phyloP scores from a whole-genome alignment of 2,329 filamentous ascomycete species.

The Beauveria pseudobassiana region DNA sequence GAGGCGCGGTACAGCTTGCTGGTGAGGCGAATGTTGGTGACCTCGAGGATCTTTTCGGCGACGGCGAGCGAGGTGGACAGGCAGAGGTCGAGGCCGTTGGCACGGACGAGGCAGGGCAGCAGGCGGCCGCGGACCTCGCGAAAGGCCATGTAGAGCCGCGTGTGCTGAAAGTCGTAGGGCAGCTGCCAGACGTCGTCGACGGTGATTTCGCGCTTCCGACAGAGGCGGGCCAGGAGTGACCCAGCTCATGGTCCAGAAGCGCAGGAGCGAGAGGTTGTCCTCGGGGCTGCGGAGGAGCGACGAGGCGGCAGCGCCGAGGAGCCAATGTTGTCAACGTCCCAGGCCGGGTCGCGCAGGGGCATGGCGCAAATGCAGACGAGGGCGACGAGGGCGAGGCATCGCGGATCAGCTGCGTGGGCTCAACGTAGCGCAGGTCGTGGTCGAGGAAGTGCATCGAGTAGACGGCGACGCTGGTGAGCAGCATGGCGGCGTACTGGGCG shows the following conservation, averaged over 20 bases:
- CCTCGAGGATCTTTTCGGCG: slow-evolving; percentile 34
- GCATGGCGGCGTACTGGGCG: slow-evolving; percentile 28
- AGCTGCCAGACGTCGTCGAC: slow-evolving; percentile 78
- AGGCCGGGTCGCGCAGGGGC: slow-evolving; percentile 29
- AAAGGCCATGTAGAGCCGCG: slow-evolving; percentile 65
- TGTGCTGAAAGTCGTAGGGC: slow-evolving; percentile 75
- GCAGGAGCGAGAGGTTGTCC: slow-evolving; percentile 71
- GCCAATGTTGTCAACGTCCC: slow-evolving; percentile 26
- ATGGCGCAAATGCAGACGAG: slow-evolving; percentile 28
- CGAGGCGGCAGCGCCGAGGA: slow-evolving; percentile 19
- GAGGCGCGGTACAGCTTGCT: slow-evolving; percentile 29
- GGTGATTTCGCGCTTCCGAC: slow-evolving; percentile 57
- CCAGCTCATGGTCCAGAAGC: slow-evolving; percentile 83
- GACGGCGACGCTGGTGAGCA: slow-evolving; percentile 23
- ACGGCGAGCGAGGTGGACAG: slow-evolving; percentile 59
- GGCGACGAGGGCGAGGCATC: slow-evolving; percentile 19
- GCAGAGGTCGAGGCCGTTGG: slow-evolving; percentile 72
- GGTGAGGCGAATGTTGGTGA: slow-evolving; percentile 31
- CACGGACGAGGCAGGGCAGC: slow-evolving; percentile 58
- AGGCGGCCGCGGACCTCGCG: slow-evolving; percentile 66
- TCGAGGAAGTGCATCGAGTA: slow-evolving; percentile 25
- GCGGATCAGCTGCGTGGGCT: slow-evolving; percentile 19
- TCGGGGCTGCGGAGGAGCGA: slow-evolving; percentile 59
- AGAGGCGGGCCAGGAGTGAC: slow-evolving; percentile 64
- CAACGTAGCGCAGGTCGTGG: slow-evolving; percentile 15